Evolutionary conservation across 1,139 yeast species (phyloP).

Genomic region (Debaryomyces nepalensis): DNA sequence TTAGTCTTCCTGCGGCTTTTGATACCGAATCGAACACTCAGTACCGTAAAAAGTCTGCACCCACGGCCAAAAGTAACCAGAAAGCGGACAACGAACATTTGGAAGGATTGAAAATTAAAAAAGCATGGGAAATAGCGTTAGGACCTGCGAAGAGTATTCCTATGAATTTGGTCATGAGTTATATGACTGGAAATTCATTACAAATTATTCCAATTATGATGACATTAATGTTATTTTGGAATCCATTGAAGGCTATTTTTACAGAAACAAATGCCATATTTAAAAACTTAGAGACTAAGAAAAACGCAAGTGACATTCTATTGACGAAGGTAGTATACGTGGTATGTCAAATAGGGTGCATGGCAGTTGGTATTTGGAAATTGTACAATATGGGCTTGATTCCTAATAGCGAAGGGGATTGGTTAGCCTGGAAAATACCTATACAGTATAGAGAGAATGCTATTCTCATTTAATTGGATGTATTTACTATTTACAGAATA

Average conservation of each 20-base stretch:
- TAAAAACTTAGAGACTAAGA: slow-evolving; percentile 38
- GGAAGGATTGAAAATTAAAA: slow-evolving; percentile 54
- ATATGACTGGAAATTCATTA: slow-evolving; percentile 89
- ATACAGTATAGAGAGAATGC: slow-evolving; percentile 37
- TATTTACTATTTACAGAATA: slow-evolving; percentile 1
- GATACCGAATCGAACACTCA: slow-evolving; percentile 1
- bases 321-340: slow-evolving; percentile 46
- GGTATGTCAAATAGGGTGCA: slow-evolving; percentile 63
- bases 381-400: slow-evolving; percentile 86
- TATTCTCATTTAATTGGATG: slow-evolving; percentile 5
- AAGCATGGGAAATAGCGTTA: slow-evolving; percentile 86
- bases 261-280: slow-evolving; percentile 55
- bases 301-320: slow-evolving; percentile 46
- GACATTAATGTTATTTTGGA: slow-evolving; percentile 82
- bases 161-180: slow-evolving; percentile 87
- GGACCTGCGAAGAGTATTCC: slow-evolving; percentile 87
- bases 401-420: slow-evolving; percentile 86
- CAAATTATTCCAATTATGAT: slow-evolving; percentile 91
- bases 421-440: slow-evolving; percentile 81
- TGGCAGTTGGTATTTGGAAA: slow-evolving; percentile 84
- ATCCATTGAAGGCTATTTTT: slow-evolving; percentile 75
- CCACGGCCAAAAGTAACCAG: slow-evolving; percentile 5
- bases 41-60: slow-evolving; percentile 1
- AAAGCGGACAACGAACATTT: slow-evolving; percentile 22
- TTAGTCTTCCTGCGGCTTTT: slow-evolving; percentile 5